A percentile compares a stretch with the other conserved stretches of the same genome.
Conservation (phyloP, 2,329 filamentous ascomycete genomes). For the Neodidymelliopsis sp. region DNA sequence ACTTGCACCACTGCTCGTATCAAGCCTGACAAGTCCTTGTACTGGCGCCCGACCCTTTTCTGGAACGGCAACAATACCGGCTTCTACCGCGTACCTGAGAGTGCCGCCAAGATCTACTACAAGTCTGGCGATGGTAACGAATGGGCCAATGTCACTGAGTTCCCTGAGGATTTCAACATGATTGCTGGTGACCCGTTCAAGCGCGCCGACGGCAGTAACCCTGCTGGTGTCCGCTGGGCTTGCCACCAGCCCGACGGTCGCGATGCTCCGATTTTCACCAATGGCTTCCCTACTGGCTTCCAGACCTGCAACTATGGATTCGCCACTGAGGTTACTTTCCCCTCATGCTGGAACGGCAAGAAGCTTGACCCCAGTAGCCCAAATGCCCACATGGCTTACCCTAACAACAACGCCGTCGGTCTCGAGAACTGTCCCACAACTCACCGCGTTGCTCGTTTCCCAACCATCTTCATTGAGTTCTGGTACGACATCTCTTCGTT, state of each 20-base stretch:
- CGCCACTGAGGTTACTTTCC: slow-evolving; percentile 46
- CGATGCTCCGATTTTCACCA: slow-evolving; percentile 33
- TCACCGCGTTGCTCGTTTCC: slow-evolving; percentile 44
- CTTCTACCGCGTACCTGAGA: slow-evolving; percentile 47
- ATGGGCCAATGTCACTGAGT: slow-evolving; percentile 47
- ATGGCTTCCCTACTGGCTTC: slow-evolving; percentile 49
- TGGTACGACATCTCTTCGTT: slow-evolving; percentile 49
- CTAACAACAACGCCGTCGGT: slow-evolving; percentile 35
- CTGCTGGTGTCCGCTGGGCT: slow-evolving; percentile 43
- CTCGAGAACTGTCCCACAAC: slow-evolving; percentile 45
- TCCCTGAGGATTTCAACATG: slow-evolving; percentile 49
- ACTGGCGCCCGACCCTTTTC: slow-evolving; percentile 50
- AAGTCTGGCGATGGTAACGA: slow-evolving; percentile 45
- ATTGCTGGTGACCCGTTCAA: slow-evolving; percentile 44
- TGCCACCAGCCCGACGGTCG: slow-evolving; percentile 39
- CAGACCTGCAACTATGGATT: slow-evolving; percentile 48
- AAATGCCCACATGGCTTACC: slow-evolving; percentile 51
- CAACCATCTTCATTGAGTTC: slow-evolving; percentile 51
- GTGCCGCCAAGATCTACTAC: slow-evolving; percentile 49
- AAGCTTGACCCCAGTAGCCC: slow-evolving; percentile 42
- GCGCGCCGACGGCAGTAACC: slow-evolving; percentile 40
- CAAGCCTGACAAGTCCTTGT: slow-evolving; percentile 48
- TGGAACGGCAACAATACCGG: slow-evolving; percentile 48
- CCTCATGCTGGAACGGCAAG: slow-evolving; percentile 49
- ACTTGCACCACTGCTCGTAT: slow-evolving; percentile 48